phyloP scores from a whole-genome alignment of 73 alveolate species.

The Blepharisma stoltei region DNA sequence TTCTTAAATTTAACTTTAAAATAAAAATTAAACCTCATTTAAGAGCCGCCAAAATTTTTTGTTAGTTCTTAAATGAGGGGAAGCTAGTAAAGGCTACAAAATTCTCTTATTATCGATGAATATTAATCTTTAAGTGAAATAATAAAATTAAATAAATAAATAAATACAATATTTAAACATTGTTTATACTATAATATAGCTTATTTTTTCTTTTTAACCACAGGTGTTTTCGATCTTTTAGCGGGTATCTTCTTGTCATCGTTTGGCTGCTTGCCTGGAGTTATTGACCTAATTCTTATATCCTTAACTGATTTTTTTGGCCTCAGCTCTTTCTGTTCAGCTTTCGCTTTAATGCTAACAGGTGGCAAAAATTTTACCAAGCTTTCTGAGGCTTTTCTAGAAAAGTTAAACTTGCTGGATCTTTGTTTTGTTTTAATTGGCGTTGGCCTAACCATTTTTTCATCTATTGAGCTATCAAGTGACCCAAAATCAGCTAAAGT shows the following conservation, averaged over 20 bases:
- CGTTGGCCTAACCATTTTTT: background rate
- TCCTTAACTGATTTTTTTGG: background rate
- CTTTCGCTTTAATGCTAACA: background rate
- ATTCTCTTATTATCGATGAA: too few species aligned
- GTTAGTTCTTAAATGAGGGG: too few species aligned
- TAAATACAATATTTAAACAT: too few species aligned
- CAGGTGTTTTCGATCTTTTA: constrained; percentile 22
- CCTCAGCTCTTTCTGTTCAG: background rate
- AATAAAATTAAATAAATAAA: too few species aligned
- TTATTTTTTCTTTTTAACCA: background rate
- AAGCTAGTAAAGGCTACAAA: too few species aligned
- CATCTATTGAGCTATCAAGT: background rate
- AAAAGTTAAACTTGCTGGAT: too few species aligned
- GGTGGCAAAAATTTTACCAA: background rate
- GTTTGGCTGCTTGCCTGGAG: constrained; percentile 3
- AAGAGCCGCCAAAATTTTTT: too few species aligned
- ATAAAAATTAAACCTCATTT: too few species aligned
- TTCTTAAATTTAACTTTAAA: too few species aligned
- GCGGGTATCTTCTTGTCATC: background rate
- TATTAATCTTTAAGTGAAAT: too few species aligned
- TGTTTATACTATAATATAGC: too few species aligned
- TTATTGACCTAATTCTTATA: background rate
- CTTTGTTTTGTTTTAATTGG: background rate
- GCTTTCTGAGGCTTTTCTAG: too few species aligned
- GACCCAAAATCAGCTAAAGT: background rate